Percentiles rank a stretch among this genome's conserved stretches.
Evolutionary conservation across 2,329 filamentous ascomycete genomes (phyloP).

Genomic region (Verticillium zaregamsianum): DNA sequence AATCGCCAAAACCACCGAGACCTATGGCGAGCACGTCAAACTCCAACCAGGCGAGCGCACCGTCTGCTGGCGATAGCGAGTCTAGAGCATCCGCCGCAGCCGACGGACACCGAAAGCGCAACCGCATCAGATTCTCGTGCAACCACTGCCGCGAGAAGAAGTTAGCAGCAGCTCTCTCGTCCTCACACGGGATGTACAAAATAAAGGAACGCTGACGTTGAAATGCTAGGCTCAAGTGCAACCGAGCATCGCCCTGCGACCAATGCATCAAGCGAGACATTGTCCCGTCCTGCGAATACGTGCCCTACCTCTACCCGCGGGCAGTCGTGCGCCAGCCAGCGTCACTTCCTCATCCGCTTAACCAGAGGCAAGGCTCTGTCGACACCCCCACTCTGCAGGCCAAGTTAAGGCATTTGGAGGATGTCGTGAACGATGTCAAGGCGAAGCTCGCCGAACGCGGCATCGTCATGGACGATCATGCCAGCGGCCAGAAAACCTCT

Average conservation of each 20-base stretch:
- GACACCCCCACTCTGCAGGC: not conserved
- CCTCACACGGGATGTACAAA: not conserved
- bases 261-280: slow-evolving; percentile 26
- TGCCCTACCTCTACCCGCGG: slow-evolving; percentile 18
- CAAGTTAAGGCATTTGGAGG: not conserved
- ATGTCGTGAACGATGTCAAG: slow-evolving; percentile 4
- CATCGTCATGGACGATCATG: not conserved
- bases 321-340: slow-evolving; percentile 4
- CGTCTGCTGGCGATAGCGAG: not conserved
- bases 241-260: slow-evolving; percentile 24
- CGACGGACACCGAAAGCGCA: slow-evolving; percentile 21
- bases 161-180: slow-evolving; percentile 13
- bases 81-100: not conserved
- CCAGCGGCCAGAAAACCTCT: not conserved
- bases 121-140: slow-evolving; percentile 26
- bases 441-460: slow-evolving; percentile 2
- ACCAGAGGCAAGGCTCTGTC: not conserved
- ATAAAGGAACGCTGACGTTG: not conserved
- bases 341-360: slow-evolving; percentile 13
- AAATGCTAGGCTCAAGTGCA: slow-evolving; percentile 23
- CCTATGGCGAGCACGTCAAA: not conserved
- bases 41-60: not conserved
- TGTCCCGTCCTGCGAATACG: slow-evolving; percentile 17
- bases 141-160: slow-evolving; percentile 28
- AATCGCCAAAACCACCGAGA: not conserved